Conservation (phyloP, 2,329 filamentous ascomycete species). For the Cladosporium cucumerinum region DNA sequence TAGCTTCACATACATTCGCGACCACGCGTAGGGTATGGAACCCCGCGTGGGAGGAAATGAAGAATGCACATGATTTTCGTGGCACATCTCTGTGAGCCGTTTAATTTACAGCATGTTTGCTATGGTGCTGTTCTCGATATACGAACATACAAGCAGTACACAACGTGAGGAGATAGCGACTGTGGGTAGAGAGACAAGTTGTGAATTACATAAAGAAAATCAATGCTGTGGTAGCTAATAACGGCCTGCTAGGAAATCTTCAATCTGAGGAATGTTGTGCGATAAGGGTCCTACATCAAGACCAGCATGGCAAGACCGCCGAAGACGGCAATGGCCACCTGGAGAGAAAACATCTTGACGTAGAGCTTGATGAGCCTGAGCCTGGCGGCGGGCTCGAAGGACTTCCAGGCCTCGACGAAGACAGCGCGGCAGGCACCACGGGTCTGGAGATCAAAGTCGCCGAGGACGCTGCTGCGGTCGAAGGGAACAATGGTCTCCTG, state of each 20-base stretch:
- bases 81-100: neutral
- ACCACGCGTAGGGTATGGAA: too few species aligned
- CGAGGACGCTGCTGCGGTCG: conserved; percentile 73
- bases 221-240: neutral
- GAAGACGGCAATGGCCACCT: conserved; percentile 20
- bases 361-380: conserved; percentile 71
- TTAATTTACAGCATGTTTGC: neutral
- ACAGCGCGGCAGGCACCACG: conserved; percentile 57
- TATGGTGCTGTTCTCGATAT: neutral
- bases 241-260: neutral
- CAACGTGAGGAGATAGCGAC: neutral
- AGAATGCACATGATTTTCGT: neutral
- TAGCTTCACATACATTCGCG: too few species aligned
- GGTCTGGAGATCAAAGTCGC: conserved; percentile 68
- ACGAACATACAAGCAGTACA: neutral
- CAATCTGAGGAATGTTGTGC: neutral
- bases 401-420: conserved; percentile 73
- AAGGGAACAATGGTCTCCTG: conserved; percentile 85
- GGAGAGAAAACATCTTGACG: conserved; percentile 64
- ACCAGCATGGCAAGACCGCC: neutral
- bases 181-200: neutral
- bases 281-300: neutral
- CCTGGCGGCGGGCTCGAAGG: conserved; percentile 70
- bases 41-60: neutral
- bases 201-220: neutral